Conservation (phyloP, 805 yeast species). For the Myxozyma sirexii region DNA sequence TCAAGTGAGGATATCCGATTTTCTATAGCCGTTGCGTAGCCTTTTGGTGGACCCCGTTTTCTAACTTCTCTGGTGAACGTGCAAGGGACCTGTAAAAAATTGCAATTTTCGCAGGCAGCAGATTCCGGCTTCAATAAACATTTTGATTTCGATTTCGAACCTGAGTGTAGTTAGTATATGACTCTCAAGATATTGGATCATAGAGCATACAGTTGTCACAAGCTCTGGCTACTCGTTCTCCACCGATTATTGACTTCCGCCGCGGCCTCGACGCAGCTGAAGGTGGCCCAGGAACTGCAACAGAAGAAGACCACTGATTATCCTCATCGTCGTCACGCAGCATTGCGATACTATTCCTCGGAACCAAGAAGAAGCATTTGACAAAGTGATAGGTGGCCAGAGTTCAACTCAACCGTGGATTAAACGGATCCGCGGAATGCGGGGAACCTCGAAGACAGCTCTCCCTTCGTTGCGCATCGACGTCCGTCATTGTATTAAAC, state of each 20-base stretch:
- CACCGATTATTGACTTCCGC: background rate
- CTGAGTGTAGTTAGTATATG: background rate
- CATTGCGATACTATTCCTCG: no score
- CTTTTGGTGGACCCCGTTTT: constrained; percentile 11
- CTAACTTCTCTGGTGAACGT: constrained; percentile 2
- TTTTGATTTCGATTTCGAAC: constrained; percentile 8
- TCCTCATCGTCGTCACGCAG: background rate
- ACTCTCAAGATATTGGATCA: background rate
- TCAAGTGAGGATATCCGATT: background rate
- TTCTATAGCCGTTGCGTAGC: constrained; percentile 1
- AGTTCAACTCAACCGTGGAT: no score
- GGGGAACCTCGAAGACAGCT: no score
- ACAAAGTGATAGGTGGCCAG: no score
- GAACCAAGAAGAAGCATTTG: no score
- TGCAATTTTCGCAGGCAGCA: constrained; percentile 5
- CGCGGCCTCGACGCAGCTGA: background rate
- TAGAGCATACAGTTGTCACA: constrained; percentile 2
- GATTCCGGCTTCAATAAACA: constrained; percentile 3
- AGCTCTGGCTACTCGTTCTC: constrained; percentile 3
- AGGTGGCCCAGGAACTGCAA: background rate
- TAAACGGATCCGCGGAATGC: no score
- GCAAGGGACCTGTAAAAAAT: constrained; percentile 1
- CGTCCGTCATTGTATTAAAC: no score
- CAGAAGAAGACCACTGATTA: background rate
- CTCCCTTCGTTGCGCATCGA: no score